Conservation (phyloP, 192 early-diverging fungal genomes). For the Glomus cerebriforme region DNA sequence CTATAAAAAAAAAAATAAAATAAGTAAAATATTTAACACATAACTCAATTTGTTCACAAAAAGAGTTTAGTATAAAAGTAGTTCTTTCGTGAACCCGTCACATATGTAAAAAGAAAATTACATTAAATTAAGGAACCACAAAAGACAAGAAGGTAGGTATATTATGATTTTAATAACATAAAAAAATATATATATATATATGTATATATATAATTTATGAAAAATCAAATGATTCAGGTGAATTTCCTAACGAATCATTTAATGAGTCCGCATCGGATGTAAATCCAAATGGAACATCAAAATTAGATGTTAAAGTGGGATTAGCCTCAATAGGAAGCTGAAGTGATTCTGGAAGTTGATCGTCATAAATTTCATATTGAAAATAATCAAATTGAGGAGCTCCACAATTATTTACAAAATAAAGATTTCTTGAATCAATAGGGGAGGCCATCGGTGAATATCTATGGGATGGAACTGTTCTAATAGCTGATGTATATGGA, state of each 20-base stretch:
- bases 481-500: not conserved
- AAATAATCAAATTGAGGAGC: not conserved
- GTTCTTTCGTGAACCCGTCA: no score
- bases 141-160: no score
- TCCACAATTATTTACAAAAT: not conserved
- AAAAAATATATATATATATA: no score
- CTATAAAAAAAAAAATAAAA: no score
- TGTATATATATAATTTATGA: not conserved
- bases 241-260: not conserved
- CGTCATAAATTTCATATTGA: not conserved
- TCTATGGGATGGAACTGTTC: not conserved
- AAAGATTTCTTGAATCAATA: not conserved
- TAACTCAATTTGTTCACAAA: no score
- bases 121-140: no score
- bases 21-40: no score
- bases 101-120: no score
- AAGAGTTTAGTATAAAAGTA: no score
- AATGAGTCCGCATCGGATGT: not conserved
- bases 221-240: slow-evolving; percentile 2
- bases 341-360: no score
- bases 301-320: not conserved
- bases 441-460: not conserved
- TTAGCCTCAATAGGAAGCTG: not conserved
- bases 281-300: not conserved
- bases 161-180: no score